These are phyloP conservation scores for Ilyonectria destructans DNA, from an alignment of 2,329 filamentous ascomycete genomes.

Conservation along the genomic window DNA sequence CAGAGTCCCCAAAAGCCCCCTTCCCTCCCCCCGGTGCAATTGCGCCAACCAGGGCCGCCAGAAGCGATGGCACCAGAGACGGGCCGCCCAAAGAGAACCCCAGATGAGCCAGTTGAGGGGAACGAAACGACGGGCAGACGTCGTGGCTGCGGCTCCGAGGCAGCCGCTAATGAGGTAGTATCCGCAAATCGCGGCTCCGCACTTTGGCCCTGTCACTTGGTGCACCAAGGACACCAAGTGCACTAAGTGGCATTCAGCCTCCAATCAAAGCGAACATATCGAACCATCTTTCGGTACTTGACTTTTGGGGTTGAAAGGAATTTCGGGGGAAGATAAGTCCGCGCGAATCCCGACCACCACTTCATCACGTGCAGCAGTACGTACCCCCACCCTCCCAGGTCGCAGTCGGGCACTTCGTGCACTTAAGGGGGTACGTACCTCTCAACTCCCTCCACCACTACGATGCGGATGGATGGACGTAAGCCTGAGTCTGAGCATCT, in stretches of 20 bases:
- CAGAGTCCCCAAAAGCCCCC: background rate
- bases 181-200: constrained; percentile 49
- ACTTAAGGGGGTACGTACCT: constrained; percentile 16
- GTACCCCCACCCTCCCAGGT: background rate
- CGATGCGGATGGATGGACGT: background rate
- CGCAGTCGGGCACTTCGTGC: too few relatives aligned
- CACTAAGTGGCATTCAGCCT: background rate
- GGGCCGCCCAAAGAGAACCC: constrained; percentile 2
- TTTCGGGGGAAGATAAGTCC: constrained; percentile 23
- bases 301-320: background rate
- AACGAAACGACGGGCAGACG: constrained; percentile 41
- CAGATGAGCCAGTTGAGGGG: constrained; percentile 12
- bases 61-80: background rate
- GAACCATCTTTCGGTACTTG: constrained; percentile 23
- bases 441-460: constrained; percentile 7
- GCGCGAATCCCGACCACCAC: background rate
- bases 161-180: constrained; percentile 31
- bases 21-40: background rate
- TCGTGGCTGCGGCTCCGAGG: constrained; percentile 46
- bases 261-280: constrained; percentile 18
- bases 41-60: background rate
- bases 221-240: too few relatives aligned
- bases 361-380: constrained; percentile 7
- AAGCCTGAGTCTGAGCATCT: background rate
- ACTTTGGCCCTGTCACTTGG: constrained; percentile 34